These are phyloP conservation scores for Amanita pseudoporphyria DNA, from an alignment of 768 basidiomycete genomes.

Conservation along the genomic window DNA sequence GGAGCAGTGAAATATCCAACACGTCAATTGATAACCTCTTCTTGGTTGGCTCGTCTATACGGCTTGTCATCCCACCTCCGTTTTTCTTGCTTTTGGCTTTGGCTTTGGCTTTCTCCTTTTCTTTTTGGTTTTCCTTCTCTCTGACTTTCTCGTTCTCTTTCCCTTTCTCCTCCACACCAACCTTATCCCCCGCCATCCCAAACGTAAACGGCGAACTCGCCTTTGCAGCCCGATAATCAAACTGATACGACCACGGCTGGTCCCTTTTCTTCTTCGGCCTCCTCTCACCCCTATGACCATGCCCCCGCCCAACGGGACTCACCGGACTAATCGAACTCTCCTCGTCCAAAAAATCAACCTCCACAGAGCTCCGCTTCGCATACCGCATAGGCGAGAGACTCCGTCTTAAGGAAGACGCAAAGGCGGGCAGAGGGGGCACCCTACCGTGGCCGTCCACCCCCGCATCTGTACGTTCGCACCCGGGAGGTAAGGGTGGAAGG, in stretches of 20 bases:
- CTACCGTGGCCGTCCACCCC: not conserved
- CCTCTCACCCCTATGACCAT: not conserved
- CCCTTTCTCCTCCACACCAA: slow-evolving; percentile 4
- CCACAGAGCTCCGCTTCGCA: slow-evolving; percentile 3
- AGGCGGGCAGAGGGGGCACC: not conserved
- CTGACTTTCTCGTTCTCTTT: slow-evolving; percentile 5
- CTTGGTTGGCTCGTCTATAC: not conserved
- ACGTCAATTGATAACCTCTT: not conserved
- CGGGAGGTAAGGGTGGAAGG: not conserved
- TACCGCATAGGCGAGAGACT: slow-evolving; percentile 5
- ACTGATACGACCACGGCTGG: slow-evolving; percentile 19
- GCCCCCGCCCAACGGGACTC: not conserved
- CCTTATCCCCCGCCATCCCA: not conserved
- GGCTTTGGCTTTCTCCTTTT: not conserved
- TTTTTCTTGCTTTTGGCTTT: not conserved
- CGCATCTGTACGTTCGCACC: not conserved
- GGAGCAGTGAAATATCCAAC: not conserved
- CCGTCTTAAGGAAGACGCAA: not conserved
- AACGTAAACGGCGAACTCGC: slow-evolving; percentile 11
- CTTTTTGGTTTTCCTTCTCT: slow-evolving; percentile 5
- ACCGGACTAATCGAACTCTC: not conserved
- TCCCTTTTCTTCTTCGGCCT: slow-evolving; percentile 4
- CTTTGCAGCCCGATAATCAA: slow-evolving; percentile 12
- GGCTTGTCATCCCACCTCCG: not conserved
- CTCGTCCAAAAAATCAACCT: slow-evolving; percentile 2